These are phyloP conservation scores for Ophiosphaerella herpotricha DNA, from an alignment of 2,329 filamentous ascomycete species.

Conservation along the genomic window DNA sequence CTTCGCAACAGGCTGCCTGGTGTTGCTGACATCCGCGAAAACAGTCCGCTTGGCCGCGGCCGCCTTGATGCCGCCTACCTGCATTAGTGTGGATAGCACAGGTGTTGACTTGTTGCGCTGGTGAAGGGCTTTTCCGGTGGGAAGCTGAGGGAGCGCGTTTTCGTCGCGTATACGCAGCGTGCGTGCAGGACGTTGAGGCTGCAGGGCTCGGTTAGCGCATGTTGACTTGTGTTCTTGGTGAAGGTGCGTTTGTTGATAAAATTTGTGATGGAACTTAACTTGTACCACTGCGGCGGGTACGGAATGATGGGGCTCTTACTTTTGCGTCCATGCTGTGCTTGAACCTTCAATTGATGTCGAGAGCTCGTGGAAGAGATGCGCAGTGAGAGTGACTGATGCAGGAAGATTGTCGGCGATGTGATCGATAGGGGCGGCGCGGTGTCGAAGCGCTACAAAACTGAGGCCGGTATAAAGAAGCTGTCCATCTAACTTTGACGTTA, in stretches of 20 bases:
- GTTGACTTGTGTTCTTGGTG: constrained; percentile 6
- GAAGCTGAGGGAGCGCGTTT: constrained; percentile 58
- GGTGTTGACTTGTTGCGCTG: constrained; percentile 80
- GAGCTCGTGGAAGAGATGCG: constrained; percentile 15
- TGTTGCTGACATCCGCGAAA: constrained; percentile 84
- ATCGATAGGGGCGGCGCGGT: constrained; percentile 32
- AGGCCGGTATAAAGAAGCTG: constrained; percentile 45
- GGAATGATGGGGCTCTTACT: constrained; percentile 35
- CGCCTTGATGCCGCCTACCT: constrained; percentile 63
- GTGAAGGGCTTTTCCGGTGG: constrained; percentile 62
- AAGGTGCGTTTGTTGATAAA: constrained; percentile 7
- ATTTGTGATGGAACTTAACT: not conserved
- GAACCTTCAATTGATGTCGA: constrained; percentile 24
- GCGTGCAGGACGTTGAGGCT: constrained; percentile 73
- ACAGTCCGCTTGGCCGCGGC: constrained; percentile 74
- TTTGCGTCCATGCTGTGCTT: constrained; percentile 51
- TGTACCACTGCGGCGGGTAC: not conserved
- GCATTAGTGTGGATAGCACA: constrained; percentile 61
- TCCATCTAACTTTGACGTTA: constrained; percentile 47
- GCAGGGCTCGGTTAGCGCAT: constrained; percentile 27
- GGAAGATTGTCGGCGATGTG: constrained; percentile 20
- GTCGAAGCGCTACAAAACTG: constrained; percentile 41
- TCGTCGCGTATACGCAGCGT: constrained; percentile 69
- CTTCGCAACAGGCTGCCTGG: constrained; percentile 49
- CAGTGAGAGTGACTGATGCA: constrained; percentile 25